These are phyloP conservation scores for Phragmites australis DNA, from an alignment of 176 grass and related monocot genomes.

Conservation along the genomic window DNA sequence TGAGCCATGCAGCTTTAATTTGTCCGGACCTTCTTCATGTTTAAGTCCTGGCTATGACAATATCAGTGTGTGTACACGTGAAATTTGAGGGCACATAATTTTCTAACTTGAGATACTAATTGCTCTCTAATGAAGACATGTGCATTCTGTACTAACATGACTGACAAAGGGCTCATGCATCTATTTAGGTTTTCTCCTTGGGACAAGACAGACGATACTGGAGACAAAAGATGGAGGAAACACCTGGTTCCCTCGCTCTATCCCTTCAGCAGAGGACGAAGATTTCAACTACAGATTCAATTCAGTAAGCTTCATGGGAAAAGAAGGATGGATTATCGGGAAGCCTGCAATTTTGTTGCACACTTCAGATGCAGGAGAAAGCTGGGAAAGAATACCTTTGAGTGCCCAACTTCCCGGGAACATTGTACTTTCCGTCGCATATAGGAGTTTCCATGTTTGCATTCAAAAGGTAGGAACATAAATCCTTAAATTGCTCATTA, in stretches of 20 bases:
- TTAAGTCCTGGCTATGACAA: too few species aligned
- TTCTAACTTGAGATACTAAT: too few species aligned
- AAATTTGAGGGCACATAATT: too few species aligned
- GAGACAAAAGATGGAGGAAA: slow-evolving; percentile 89
- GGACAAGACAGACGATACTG: slow-evolving; percentile 82
- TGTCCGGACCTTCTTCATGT: too few species aligned
- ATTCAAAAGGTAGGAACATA: not conserved
- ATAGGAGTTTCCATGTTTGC: not conserved
- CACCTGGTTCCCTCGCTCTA: slow-evolving; percentile 79
- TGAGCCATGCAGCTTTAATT: too few species aligned
- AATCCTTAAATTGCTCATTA: not conserved
- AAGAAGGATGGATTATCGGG: slow-evolving; percentile 95
- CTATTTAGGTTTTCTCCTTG: slow-evolving; percentile 78
- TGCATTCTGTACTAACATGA: not conserved
- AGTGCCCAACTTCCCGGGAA: slow-evolving; percentile 91
- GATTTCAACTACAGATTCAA: slow-evolving; percentile 99
- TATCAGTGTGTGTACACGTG: too few species aligned
- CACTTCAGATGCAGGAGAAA: slow-evolving; percentile 79
- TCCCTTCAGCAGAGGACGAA: slow-evolving; percentile 89
- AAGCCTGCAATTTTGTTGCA: slow-evolving; percentile 90
- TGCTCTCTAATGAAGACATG: not conserved
- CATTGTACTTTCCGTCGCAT: slow-evolving; percentile 51
- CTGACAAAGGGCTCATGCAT: not conserved
- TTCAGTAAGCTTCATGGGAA: slow-evolving; percentile 89
- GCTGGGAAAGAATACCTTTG: slow-evolving; percentile 96